Evolutionary conservation across 495 filamentous ascomycete species (phyloP).

Genomic region (Pseudomonodictys pantanalensis): DNA sequence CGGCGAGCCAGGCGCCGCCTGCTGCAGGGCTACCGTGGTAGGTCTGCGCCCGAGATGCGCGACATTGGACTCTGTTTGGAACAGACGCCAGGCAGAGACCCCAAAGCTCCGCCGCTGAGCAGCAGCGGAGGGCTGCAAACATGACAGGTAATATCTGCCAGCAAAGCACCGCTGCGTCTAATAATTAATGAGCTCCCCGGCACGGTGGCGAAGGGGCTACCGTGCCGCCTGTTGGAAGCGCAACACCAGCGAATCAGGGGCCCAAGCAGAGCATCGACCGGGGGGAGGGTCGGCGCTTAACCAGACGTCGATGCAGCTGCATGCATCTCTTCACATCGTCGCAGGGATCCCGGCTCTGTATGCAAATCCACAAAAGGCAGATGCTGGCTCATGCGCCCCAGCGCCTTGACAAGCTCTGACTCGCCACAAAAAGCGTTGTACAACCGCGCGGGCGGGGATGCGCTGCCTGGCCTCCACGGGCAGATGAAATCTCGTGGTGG

Average conservation of each 20-base stretch:
- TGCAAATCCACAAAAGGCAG: background rate
- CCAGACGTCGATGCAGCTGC: background rate
- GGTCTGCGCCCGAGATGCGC: too few relatives aligned
- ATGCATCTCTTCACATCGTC: background rate
- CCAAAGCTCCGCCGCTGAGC: conserved; percentile 3
- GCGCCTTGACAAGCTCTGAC: too few relatives aligned
- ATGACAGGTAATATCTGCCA: conserved; percentile 7
- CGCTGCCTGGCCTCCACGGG: conserved; percentile 9
- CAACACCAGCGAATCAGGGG: conserved; percentile 10
- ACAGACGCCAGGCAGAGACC: conserved; percentile 7
- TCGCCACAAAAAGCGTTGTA: too few relatives aligned
- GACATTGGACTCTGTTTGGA: conserved; percentile 13
- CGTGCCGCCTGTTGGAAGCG: conserved; percentile 18
- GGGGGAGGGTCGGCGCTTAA: conserved; percentile 14
- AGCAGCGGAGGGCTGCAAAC: conserved; percentile 1
- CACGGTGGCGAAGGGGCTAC: background rate
- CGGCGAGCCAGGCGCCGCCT: background rate
- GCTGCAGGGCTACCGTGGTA: too few relatives aligned
- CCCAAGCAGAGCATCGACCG: too few relatives aligned
- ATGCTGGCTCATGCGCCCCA: background rate
- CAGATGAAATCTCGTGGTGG: conserved; percentile 17
- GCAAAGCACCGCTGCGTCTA: conserved; percentile 18
- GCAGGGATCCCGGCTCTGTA: too few relatives aligned
- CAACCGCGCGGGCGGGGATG: conserved; percentile 1
- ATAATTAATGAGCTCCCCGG: background rate